These are phyloP conservation scores for Nephelium lappaceum DNA, from an alignment of 345 rosid genomes.

Conservation along the genomic window DNA sequence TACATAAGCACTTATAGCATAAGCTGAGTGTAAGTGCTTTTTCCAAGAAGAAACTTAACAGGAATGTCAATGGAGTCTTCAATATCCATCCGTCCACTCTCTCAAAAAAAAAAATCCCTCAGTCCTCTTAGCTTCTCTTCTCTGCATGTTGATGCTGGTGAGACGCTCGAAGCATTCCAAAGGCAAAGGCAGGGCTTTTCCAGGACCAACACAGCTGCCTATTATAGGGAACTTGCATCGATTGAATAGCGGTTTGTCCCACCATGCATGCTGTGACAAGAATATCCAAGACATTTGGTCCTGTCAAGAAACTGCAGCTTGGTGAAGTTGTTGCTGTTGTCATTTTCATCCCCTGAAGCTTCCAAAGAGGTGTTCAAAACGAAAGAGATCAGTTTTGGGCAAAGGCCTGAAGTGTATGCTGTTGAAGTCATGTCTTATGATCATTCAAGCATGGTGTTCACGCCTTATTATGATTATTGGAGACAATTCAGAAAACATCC, in stretches of 20 bases:
- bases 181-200: conserved; percentile 4
- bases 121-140: neutral
- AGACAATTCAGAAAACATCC: conserved; percentile 4
- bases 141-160: conserved; percentile 5
- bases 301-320: conserved; percentile 17
- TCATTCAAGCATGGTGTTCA: conserved; percentile 16
- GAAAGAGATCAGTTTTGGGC: neutral
- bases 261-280: conserved; percentile 1
- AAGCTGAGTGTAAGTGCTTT: neutral
- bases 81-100: neutral
- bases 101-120: too few relatives aligned
- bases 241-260: conserved; percentile 13
- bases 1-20: neutral
- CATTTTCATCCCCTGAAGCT: conserved; percentile 13
- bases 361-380: conserved; percentile 16
- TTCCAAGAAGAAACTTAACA: neutral
- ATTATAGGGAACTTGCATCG: conserved; percentile 34
- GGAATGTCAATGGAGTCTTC: conserved; percentile 4
- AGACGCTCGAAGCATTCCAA: conserved; percentile 8
- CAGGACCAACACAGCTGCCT: conserved; percentile 30
- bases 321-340: conserved; percentile 16
- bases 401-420: conserved; percentile 14
- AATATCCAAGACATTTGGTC: conserved; percentile 16
- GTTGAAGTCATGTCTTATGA: conserved; percentile 2
- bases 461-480: conserved; percentile 18